Base-by-base conservation (phyloP, 1,284 basidiomycete species). In the Cutaneotrichosporon sp. region DNA sequence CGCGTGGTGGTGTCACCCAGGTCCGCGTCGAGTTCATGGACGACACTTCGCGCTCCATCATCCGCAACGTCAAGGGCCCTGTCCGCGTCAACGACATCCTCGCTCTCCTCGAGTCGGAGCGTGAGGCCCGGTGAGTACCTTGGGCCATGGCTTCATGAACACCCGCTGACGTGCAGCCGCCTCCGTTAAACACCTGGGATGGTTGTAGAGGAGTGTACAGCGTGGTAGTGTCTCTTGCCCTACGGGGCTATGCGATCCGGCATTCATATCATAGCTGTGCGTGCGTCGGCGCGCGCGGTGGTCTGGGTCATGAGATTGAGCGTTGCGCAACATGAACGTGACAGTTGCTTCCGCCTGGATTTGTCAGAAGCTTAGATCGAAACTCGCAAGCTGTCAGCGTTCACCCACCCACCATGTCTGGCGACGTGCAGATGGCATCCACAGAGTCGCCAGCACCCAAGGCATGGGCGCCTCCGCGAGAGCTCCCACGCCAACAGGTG, bases 1-100 rank as follows among this genome's bases (percentile, higher is more conserved):
- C 96, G 77, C 92, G 97, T 82, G 97, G 97, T 85, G 95, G 95
- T 86, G 95, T 99, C 76, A 99, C 94, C 72, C 97, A 99, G 86
- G 95, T 98, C 82, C 93, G 96, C 74, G 97, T 99, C 75, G 96
- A 99, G 83, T 98, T 99, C 86, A 90, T 99, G 90, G 96, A 99
- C 83, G 96, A 99, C 82, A 88, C 90, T 62, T 88, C 88, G 74
- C 91, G 97, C 76, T 90, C 91, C 72, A 97, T 99, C 83, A 97
- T 99, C 84, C 92, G 96, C 74, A 99, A 99, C 86, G 97, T 99
- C 77, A 99, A 99, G 85, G 97, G 97, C 31, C 95, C 96, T 71
- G 95, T 98, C 72, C 86, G 92, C 74, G 90, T 93, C 83, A 88
- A 95, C 82, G 97, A 99, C 83, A 98, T 99, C 80, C 87, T 99